phyloP scores from a whole-genome alignment of 192 early-diverging fungal genomes.

The Linnemannia zychae region DNA sequence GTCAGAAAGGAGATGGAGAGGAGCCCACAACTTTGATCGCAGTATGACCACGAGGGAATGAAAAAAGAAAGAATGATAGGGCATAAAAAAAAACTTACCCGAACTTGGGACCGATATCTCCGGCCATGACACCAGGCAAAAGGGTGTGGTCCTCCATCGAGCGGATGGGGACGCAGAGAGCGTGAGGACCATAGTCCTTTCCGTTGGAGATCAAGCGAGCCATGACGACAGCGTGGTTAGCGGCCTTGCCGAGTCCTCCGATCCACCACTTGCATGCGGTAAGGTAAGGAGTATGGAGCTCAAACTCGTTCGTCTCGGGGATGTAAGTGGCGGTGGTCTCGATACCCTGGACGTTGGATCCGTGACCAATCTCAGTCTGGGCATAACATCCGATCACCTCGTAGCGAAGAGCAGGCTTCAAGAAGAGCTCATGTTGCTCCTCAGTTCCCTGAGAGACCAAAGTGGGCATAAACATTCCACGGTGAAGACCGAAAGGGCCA shows the following conservation, averaged over 20 bases:
- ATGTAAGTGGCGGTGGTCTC: conserved; percentile 91
- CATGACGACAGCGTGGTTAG: conserved; percentile 90
- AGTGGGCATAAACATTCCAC: conserved; percentile 88
- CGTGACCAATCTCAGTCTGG: conserved; percentile 86
- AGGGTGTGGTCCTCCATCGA: conserved; percentile 79
- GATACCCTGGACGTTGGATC: conserved; percentile 90
- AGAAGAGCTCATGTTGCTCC: conserved; percentile 85
- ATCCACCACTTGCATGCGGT: conserved; percentile 92
- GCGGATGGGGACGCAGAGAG: conserved; percentile 87
- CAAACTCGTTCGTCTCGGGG: conserved; percentile 89
- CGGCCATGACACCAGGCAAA: conserved; percentile 84
- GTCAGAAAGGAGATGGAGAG: background rate
- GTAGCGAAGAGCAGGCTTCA: conserved; percentile 78
- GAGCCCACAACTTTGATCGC: background rate
- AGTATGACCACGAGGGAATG: background rate
- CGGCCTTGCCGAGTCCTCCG: conserved; percentile 83
- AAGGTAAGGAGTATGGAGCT: conserved; percentile 83
- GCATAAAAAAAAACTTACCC: conserved; percentile 60
- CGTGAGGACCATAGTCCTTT: conserved; percentile 83
- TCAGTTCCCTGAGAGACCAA: conserved; percentile 77
- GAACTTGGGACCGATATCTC: conserved; percentile 91
- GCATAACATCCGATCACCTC: conserved; percentile 91
- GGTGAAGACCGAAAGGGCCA: conserved; percentile 81
- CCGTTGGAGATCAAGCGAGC: conserved; percentile 81
- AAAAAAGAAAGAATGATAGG: too few species aligned